Percentiles rank a stretch among this genome's conserved stretches.
Conservation (phyloP, 139 green algal species). For the Chlorella sp. region DNA sequence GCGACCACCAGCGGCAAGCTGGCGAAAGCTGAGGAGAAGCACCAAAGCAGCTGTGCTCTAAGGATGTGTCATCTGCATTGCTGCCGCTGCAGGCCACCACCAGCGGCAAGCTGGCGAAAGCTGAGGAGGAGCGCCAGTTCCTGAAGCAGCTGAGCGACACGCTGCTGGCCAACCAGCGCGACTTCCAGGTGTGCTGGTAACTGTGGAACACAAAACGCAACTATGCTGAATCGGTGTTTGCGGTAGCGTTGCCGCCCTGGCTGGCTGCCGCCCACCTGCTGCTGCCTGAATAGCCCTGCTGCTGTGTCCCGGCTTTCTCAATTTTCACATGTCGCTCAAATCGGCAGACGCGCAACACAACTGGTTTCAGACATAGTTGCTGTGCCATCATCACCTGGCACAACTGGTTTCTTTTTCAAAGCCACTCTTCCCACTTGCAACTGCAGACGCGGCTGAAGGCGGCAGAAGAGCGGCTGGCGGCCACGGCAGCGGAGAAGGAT, state of each 20-base stretch:
- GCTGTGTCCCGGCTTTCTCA: too few relatives aligned
- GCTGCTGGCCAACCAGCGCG: constrained; percentile 59
- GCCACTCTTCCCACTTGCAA: too few relatives aligned
- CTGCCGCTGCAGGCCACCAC: constrained; percentile 50
- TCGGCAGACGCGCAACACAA: too few relatives aligned
- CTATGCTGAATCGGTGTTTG: too few relatives aligned
- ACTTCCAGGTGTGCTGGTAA: constrained; percentile 37
- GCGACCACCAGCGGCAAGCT: background rate
- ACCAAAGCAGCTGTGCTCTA: background rate
- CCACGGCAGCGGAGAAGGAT: constrained; percentile 47
- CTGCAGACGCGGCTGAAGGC: constrained; percentile 9
- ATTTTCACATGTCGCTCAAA: too few relatives aligned
- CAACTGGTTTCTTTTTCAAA: too few relatives aligned
- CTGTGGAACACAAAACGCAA: too few relatives aligned
- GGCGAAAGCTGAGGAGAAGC: background rate
- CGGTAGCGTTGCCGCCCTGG: too few relatives aligned
- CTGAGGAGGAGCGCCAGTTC: constrained; percentile 78
- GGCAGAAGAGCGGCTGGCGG: background rate
- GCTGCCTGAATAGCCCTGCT: too few relatives aligned
- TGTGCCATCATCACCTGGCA: too few relatives aligned
- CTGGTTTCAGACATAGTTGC: too few relatives aligned
- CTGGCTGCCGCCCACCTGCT: too few relatives aligned
- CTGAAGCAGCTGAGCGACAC: constrained; percentile 77
- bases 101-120: background rate
- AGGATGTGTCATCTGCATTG: background rate